Conservation (phyloP, 116 monocot species). For the Cymodocea nodosa region DNA sequence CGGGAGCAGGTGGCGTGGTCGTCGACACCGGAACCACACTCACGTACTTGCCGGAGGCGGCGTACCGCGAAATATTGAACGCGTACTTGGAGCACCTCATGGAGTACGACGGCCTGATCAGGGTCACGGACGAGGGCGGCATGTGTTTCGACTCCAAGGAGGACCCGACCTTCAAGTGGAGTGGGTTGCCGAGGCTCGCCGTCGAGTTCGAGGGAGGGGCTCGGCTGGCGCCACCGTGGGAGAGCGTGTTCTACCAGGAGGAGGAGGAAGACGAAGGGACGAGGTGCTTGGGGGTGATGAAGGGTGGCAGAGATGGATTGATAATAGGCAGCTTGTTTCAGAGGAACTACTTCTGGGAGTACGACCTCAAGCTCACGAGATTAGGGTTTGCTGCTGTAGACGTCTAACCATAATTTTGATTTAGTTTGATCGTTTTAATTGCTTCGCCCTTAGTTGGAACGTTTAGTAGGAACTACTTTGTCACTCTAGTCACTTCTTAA, state of each 20-base stretch:
- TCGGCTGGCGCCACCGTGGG: neutral
- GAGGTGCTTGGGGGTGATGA: constrained; percentile 10
- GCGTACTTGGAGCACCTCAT: constrained; percentile 3
- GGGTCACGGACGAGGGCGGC: neutral
- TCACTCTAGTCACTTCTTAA: too few relatives aligned
- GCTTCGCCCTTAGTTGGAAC: too few relatives aligned
- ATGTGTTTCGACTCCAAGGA: constrained; percentile 2
- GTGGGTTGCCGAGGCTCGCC: constrained; percentile 4
- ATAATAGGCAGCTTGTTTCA: constrained; percentile 19
- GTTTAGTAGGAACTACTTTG: too few relatives aligned
- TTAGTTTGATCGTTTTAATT: too few relatives aligned
- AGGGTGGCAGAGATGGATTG: constrained; percentile 6
- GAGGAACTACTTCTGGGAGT: constrained; percentile 20
- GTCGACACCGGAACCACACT: constrained; percentile 20
- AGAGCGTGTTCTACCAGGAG: constrained; percentile 9
- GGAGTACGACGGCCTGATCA: neutral
- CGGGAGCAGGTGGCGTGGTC: constrained; percentile 15
- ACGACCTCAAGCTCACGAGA: constrained; percentile 5
- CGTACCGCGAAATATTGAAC: constrained; percentile 5
- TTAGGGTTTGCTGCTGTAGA: constrained; percentile 12
- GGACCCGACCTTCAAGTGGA: neutral
- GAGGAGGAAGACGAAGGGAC: constrained; percentile 3
- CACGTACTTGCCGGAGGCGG: constrained; percentile 14
- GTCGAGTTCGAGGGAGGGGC: constrained; percentile 23
- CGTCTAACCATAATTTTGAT: too few relatives aligned